A percentile compares a stretch with the other conserved stretches of the same genome.
Evolutionary conservation across 768 basidiomycete species (phyloP).

Genomic region (Mycena latifolia): DNA sequence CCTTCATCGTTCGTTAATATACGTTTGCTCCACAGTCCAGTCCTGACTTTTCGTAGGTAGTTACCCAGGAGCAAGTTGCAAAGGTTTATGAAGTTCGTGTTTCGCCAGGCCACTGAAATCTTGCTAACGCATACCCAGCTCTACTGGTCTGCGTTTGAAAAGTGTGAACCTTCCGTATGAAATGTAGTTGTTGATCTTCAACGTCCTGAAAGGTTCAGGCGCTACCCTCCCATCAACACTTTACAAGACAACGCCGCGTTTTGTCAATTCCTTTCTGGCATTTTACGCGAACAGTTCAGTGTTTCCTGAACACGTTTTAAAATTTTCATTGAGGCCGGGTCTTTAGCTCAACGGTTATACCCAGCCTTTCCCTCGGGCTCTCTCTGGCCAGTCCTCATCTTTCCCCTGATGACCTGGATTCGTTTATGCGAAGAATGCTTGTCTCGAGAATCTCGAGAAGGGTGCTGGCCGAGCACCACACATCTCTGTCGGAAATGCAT

Average conservation of each 20-base stretch:
- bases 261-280: slow-evolving; percentile 73
- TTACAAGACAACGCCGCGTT: slow-evolving; percentile 83
- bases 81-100: slow-evolving; percentile 81
- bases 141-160: slow-evolving; percentile 91
- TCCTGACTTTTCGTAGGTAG: slow-evolving; percentile 43
- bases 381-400: slow-evolving; percentile 88
- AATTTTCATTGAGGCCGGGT: slow-evolving; percentile 7
- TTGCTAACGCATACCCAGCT: slow-evolving; percentile 59
- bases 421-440: slow-evolving; percentile 93
- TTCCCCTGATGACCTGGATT: slow-evolving; percentile 81
- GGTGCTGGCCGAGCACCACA: slow-evolving; percentile 91
- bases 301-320: slow-evolving; percentile 21
- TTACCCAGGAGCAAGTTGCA: slow-evolving; percentile 86
- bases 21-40: not conserved
- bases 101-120: slow-evolving; percentile 10
- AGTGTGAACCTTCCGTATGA: slow-evolving; percentile 54
- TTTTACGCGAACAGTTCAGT: slow-evolving; percentile 84
- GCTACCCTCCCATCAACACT: slow-evolving; percentile 78
- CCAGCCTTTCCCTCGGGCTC: slow-evolving; percentile 84
- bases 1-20: slow-evolving; percentile 70
- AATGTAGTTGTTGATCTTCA: not conserved
- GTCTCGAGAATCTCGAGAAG: slow-evolving; percentile 91
- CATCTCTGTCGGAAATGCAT: slow-evolving; percentile 78
- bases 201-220: slow-evolving; percentile 66
- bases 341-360: slow-evolving; percentile 79